Base-by-base conservation (phyloP, 176 grass and related monocot species). In the Carex cristatella region DNA sequence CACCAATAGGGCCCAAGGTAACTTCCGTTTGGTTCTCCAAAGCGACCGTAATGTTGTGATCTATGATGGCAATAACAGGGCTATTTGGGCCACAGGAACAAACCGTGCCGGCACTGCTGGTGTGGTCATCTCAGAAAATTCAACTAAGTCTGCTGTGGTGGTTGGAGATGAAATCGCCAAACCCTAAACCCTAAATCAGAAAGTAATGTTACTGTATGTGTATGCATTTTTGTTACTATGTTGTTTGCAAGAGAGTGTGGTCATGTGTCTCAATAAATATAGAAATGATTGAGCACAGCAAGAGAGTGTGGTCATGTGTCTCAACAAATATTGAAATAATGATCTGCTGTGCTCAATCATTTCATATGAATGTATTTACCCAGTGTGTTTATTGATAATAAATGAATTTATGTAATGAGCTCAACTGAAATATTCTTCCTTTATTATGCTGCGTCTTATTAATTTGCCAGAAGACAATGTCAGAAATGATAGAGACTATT, bases 31-130 rank as follows among this genome's bases (percentile, higher is more conserved):
- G 2, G 33, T 86, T 14, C 37, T 89, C 19, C 88, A 89, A 59
- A 2, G 10, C 0, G 88, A 89, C 33, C 59, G 86, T 13, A 88
- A 88, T 58, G 44, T 86, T 28, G 87, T 89, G 31, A 76, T 89
- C 14, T 89, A 89, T 12, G 87, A 76, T 56, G 19, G 56, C 7
- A 23, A 23, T 23, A 23, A 23, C 23, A 23, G 23, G 23, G 83
- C 87, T 0, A 31, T 89, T 40, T 89, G 87, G 87, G 48, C 61
- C 28, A 40, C 63, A 2, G 55, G 11, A 18, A 48, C 79, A 54
- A 69, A 42, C 33, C 1, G 40, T 1, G 9, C 30, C 28, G 79
- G 79, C 79, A 38, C 56, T 42, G 56, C 69, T 48, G 5, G 15
- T 46, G 69, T 72, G 0, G 1, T 72, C 18, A 63, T 81, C 28